phyloP scores from a whole-genome alignment of 1,284 basidiomycete species.

The Schizophyllum commune region DNA sequence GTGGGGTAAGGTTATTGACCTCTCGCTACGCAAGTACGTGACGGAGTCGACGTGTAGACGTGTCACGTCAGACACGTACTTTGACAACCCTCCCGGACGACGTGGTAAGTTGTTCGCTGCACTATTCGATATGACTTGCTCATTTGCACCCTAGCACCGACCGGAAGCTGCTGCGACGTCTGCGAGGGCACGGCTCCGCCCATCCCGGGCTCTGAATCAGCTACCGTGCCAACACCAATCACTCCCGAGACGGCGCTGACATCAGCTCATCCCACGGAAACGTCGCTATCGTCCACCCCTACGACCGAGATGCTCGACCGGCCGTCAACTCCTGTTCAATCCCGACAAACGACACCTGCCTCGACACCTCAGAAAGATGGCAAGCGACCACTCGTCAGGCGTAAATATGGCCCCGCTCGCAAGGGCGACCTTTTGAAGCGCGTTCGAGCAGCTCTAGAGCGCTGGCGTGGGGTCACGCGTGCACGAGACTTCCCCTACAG shows the following conservation, averaged over 20 bases:
- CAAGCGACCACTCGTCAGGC: slow-evolving; percentile 14
- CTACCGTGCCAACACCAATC: no score
- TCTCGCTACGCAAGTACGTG: slow-evolving; percentile 15
- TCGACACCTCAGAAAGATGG: slow-evolving; percentile 5
- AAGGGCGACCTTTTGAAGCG: slow-evolving; percentile 4
- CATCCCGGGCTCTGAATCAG: neutral
- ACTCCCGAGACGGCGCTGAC: no score
- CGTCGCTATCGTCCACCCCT: no score
- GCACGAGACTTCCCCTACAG: neutral
- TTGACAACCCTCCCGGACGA: slow-evolving; percentile 11
- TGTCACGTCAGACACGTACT: slow-evolving; percentile 15
- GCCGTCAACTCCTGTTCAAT: slow-evolving; percentile 1
- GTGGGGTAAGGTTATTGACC: slow-evolving; percentile 16
- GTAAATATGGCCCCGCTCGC: slow-evolving; percentile 1
- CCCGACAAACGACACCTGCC: neutral
- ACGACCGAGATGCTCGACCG: no score
- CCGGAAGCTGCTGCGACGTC: slow-evolving; percentile 19
- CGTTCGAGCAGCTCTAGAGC: neutral
- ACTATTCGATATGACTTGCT: neutral
- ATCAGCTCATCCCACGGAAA: no score
- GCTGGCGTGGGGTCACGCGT: slow-evolving; percentile 3
- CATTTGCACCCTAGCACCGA: slow-evolving; percentile 13
- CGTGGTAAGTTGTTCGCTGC: slow-evolving; percentile 6
- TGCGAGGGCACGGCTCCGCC: slow-evolving; percentile 6
- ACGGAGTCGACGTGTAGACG: slow-evolving; percentile 14